These are phyloP conservation scores for Phytopythium kandeliae DNA, from an alignment of 352 stramenopile genomes.

Conservation along the genomic window DNA sequence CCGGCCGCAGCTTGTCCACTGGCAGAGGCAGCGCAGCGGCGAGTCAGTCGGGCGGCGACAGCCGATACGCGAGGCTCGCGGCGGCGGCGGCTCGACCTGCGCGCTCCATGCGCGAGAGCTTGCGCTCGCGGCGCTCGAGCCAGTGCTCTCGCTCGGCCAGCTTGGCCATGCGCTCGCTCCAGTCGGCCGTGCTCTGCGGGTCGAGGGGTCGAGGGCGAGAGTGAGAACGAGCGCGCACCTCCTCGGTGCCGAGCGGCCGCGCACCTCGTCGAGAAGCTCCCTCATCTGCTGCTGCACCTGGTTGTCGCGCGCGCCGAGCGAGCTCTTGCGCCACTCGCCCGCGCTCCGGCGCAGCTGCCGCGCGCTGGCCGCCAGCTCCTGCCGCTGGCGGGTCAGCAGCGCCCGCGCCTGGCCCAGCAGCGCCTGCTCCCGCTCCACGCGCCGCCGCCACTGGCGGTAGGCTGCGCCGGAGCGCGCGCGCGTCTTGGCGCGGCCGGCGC, in stretches of 20 bases:
- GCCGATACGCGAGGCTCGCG: too few relatives aligned
- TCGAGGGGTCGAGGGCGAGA: too few relatives aligned
- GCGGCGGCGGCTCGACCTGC: too few relatives aligned
- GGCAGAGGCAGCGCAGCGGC: neutral
- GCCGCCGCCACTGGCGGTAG: slow-evolving; percentile 38
- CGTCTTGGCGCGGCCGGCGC: neutral
- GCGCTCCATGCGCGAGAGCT: slow-evolving; percentile 31
- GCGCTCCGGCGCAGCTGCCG: slow-evolving; percentile 51
- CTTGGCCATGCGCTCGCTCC: slow-evolving; percentile 43
- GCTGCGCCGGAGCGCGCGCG: slow-evolving; percentile 8
- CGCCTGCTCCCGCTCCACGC: slow-evolving; percentile 36
- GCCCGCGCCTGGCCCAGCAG: slow-evolving; percentile 39
- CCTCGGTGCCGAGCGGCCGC: neutral
- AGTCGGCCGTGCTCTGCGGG: slow-evolving; percentile 28
- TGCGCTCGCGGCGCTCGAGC: slow-evolving; percentile 41
- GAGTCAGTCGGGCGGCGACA: neutral
- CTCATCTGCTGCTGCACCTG: slow-evolving; percentile 54
- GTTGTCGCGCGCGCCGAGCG: slow-evolving; percentile 9
- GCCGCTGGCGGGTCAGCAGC: slow-evolving; percentile 38
- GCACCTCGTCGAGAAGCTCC: slow-evolving; percentile 55
- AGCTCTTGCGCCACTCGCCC: slow-evolving; percentile 40
- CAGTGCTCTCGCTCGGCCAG: slow-evolving; percentile 41
- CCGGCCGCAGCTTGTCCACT: neutral
- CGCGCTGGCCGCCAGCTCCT: slow-evolving; percentile 41
- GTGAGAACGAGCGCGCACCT: too few relatives aligned